phyloP scores from a whole-genome alignment of 2,329 filamentous ascomycete species.

The Fusarium pseudonygamai region DNA sequence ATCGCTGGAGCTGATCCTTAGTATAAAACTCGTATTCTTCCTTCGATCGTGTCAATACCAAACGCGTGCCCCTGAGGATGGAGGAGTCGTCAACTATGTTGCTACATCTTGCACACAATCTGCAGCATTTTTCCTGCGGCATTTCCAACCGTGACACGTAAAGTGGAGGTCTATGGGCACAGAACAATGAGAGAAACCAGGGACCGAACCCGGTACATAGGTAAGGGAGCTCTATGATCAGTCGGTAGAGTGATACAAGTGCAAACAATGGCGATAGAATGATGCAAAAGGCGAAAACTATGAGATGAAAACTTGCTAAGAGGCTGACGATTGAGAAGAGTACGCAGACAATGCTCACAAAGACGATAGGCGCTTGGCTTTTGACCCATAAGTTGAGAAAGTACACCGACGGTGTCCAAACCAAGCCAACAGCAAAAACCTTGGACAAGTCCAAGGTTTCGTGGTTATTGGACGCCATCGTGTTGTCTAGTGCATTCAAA shows the following conservation, averaged over 20 bases:
- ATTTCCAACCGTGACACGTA: neutral
- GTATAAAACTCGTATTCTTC: neutral
- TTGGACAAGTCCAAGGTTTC: accelerated
- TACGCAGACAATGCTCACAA: neutral
- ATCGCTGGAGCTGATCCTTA: neutral
- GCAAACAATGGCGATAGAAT: accelerated
- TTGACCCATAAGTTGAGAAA: neutral
- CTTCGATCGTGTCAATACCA: neutral
- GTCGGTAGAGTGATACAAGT: accelerated
- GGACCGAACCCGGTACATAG: neutral
- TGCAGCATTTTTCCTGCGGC: accelerated
- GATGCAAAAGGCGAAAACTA: accelerated
- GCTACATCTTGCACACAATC: neutral
- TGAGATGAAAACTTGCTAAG: neutral
- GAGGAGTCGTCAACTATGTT: neutral
- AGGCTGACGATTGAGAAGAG: neutral
- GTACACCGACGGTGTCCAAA: neutral
- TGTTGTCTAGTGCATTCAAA: accelerated
- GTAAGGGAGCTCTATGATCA: accelerated
- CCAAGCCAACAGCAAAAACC: neutral
- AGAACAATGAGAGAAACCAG: neutral
- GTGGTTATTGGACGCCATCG: neutral
- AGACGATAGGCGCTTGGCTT: too few relatives aligned
- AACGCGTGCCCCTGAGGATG: neutral
- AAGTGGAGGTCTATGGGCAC: neutral